phyloP scores from a whole-genome alignment of 352 stramenopile species.

The Phytophthora citricola region DNA sequence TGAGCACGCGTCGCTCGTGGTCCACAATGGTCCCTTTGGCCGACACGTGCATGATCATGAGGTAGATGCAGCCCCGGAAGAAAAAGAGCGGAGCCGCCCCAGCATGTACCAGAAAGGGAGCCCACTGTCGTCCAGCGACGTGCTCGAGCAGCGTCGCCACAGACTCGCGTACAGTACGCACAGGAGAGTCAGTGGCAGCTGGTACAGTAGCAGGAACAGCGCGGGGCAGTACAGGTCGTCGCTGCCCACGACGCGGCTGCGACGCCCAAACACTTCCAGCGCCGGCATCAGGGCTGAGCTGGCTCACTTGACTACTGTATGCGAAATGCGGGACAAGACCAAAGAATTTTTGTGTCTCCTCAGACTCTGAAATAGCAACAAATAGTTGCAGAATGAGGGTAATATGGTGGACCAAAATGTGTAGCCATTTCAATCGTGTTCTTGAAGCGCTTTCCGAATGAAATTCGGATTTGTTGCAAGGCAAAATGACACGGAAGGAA shows the following conservation, averaged over 20 bases:
- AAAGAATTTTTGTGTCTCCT: background rate
- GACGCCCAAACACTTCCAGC: slow-evolving; percentile 84
- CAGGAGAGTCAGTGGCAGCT: slow-evolving; percentile 72
- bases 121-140: slow-evolving; percentile 61
- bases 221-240: slow-evolving; percentile 89
- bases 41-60: slow-evolving; percentile 88
- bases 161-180: slow-evolving; percentile 69
- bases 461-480: background rate
- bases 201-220: slow-evolving; percentile 78
- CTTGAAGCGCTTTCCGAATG: background rate
- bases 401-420: background rate
- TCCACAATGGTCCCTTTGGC: slow-evolving; percentile 87
- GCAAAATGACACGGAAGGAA: background rate
- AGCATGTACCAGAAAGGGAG: slow-evolving; percentile 87
- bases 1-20: slow-evolving; percentile 87
- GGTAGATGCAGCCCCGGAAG: slow-evolving; percentile 87
- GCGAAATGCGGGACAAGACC: slow-evolving; percentile 27
- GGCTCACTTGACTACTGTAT: slow-evolving; percentile 21
- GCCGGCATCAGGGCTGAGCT: slow-evolving; percentile 57
- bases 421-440: slow-evolving; percentile 4
- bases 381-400: background rate
- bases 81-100: slow-evolving; percentile 63
- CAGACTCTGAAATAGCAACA: background rate
- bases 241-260: slow-evolving; percentile 83
- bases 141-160: slow-evolving; percentile 71